Evolutionary conservation across 208 protist genomes (phyloP).

Genomic region (Trypanosoma mega): DNA sequence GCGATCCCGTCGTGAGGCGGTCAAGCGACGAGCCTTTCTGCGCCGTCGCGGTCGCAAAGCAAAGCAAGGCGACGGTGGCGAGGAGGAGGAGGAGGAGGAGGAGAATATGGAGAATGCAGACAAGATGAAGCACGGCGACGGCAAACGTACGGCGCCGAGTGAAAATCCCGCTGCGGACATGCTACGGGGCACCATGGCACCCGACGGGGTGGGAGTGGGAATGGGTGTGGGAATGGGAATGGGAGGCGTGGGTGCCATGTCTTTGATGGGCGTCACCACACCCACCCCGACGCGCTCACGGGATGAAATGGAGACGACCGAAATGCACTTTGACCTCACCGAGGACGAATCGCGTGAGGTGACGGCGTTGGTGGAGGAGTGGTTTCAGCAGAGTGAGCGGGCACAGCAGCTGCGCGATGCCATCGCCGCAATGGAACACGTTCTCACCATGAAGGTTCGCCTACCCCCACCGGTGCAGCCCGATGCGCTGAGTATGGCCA

Average conservation of each 20-base stretch:
- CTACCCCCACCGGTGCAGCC: conserved; percentile 14
- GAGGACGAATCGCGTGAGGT: conserved; percentile 58
- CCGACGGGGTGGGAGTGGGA: neutral
- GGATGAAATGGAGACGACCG: conserved; percentile 30
- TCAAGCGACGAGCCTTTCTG: conserved; percentile 65
- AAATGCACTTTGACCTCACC: conserved; percentile 39
- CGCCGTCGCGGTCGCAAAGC: conserved; percentile 11
- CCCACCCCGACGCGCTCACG: neutral
- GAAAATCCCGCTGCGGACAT: neutral
- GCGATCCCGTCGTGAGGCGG: conserved; percentile 35
- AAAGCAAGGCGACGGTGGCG: conserved; percentile 4
- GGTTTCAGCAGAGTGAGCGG: conserved; percentile 48
- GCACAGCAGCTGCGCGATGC: conserved; percentile 44
- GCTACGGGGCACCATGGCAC: neutral
- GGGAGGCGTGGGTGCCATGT: too few relatives aligned
- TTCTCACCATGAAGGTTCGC: conserved; percentile 63
- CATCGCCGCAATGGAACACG: conserved; percentile 77
- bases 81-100: conserved; percentile 23
- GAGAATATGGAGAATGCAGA: conserved; percentile 1
- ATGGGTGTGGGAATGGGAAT: conserved; percentile 19
- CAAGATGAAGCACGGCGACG: neutral
- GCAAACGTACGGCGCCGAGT: neutral
- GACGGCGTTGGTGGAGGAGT: conserved; percentile 57
- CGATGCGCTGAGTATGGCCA: conserved; percentile 28
- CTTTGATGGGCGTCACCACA: conserved; percentile 9